Evolutionary conservation across 345 rosid species (phyloP), one percentile per base, ranked within the genome.

Genomic region (Citropsis articulata): DNA sequence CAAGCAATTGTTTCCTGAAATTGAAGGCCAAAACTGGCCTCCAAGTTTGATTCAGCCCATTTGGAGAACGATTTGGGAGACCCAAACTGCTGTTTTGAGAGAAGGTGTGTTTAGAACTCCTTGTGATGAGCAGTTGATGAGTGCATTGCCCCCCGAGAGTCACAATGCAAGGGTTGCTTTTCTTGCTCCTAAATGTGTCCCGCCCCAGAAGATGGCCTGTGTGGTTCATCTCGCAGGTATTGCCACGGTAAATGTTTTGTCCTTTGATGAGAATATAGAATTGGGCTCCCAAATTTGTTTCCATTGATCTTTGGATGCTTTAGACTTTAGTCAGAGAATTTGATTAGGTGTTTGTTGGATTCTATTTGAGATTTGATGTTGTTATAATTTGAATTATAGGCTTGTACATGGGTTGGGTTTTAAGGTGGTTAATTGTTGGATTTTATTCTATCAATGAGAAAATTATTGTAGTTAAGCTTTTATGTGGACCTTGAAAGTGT

Each of bases 181-280:
- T 87, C 97, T 96, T 45, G 81, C 87, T 14, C 99, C 97, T 0
- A 96, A 92, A 73, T 78, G 33, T 27, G 89, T 92, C 67, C 89
- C 92, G 6, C 94, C 98, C 0, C 95, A 91, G 72, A 96, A 85
- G 80, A 88, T 90, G 97, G 95, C 98, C 3, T 96, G 99, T 81
- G 99, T 96, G 28, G 92, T 96, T 90, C 99, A 96, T 83, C 99
- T 96, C 82, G 99, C 98, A 78, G 99, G 99, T 92, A 93, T 67
- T 36, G 90, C 67, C 38, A 28, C 66, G 31, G 63, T 69, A 2
- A 63, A 72, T 78, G 31, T 60, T 42, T 79, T 50, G 30, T 16
- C 24, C n/a, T 55, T 68, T 30, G 36, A 60, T 71, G 75, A n/a
- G 61, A 63, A 42, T 38, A 61, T 63, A 60, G 61, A 70, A 38